phyloP scores from a whole-genome alignment of 192 early-diverging fungal genomes.

The Entomortierella lignicola region DNA sequence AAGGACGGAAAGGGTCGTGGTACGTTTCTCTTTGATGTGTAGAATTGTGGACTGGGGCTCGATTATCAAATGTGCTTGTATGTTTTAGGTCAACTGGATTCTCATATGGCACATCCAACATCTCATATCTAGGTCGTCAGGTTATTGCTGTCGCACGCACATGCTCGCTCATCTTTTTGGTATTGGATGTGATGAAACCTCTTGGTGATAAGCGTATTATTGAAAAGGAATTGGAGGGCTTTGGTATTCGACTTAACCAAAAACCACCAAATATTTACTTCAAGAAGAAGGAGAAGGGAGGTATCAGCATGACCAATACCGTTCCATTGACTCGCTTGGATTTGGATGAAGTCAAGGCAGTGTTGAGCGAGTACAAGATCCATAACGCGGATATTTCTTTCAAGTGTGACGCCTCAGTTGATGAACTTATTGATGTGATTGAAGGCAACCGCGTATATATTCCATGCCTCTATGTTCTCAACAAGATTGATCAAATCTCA shows the following conservation, averaged over 20 bases:
- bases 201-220: slow-evolving; percentile 94
- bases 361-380: slow-evolving; percentile 94
- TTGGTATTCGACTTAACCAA: slow-evolving; percentile 98
- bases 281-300: slow-evolving; percentile 99
- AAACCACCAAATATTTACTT: slow-evolving; percentile 94
- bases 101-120: neutral
- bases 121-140: slow-evolving; percentile 62
- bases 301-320: slow-evolving; percentile 94
- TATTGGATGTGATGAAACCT: slow-evolving; percentile 97
- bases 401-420: slow-evolving; percentile 92
- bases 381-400: slow-evolving; percentile 97
- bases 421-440: slow-evolving; percentile 98
- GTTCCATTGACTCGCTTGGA: slow-evolving; percentile 91
- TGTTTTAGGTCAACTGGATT: neutral
- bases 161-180: slow-evolving; percentile 96
- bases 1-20: slow-evolving; percentile 99
- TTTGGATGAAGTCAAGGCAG: slow-evolving; percentile 91
- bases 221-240: slow-evolving; percentile 96
- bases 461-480: slow-evolving; percentile 94
- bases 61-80: neutral
- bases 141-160: slow-evolving; percentile 98
- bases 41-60: neutral
- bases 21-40: slow-evolving; percentile 32
- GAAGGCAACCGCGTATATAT: slow-evolving; percentile 97
- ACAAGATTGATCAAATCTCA: slow-evolving; percentile 98